Conservation (phyloP, 495 filamentous ascomycete genomes). For the Geoglossum glabrum region DNA sequence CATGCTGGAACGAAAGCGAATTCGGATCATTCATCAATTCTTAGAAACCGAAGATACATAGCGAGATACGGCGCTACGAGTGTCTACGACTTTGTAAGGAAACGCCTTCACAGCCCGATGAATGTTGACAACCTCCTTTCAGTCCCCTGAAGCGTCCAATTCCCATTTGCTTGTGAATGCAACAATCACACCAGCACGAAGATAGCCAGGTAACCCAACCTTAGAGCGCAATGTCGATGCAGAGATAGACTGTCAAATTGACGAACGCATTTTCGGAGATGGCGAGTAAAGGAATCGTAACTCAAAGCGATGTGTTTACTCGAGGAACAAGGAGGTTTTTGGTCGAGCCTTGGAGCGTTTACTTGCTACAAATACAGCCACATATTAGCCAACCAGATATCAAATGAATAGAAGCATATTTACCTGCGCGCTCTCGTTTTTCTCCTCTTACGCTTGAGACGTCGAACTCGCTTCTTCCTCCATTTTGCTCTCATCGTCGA, state of each 20-base stretch:
- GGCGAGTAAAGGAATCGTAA: background rate
- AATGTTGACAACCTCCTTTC: background rate
- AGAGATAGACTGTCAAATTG: background rate
- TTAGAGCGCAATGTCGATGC: background rate
- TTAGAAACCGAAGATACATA: background rate
- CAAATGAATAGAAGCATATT: conserved; percentile 8
- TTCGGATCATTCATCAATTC: background rate
- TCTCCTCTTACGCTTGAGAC: conserved; percentile 97
- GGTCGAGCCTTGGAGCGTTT: conserved; percentile 17
- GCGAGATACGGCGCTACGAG: background rate
- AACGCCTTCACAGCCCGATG: background rate
- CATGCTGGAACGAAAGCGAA: background rate
- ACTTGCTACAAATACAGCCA: conserved; percentile 16
- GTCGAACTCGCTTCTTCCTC: conserved; percentile 97
- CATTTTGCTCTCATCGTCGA: conserved; percentile 95
- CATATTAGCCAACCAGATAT: conserved; percentile 5
- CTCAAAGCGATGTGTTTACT: background rate
- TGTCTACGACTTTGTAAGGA: background rate
- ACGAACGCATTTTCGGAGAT: background rate
- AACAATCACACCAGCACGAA: background rate
- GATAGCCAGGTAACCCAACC: background rate
- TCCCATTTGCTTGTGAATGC: background rate
- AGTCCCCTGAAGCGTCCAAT: background rate
- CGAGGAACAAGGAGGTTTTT: conserved; percentile 7
- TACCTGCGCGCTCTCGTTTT: conserved; percentile 92